Evolutionary conservation across 108 stramenopile species (phyloP).

Genomic region (Pseudonitzschia multiseries): DNA sequence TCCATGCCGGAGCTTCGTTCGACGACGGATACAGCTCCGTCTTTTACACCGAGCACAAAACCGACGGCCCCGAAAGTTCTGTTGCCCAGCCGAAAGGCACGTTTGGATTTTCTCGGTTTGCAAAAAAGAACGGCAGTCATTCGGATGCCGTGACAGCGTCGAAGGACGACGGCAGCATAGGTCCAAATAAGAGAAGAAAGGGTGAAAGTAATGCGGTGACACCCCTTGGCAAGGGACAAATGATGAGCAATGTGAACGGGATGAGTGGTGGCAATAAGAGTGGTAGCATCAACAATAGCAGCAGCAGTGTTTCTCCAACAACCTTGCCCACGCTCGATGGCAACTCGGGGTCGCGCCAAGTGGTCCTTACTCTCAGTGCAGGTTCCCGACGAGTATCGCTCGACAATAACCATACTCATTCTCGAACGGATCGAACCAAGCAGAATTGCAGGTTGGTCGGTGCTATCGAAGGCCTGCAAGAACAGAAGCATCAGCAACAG

Average conservation of each 20-base stretch:
- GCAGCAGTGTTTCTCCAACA: no score
- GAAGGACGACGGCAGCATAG: background rate
- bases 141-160: background rate
- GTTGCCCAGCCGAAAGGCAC: background rate
- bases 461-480: no score
- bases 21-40: background rate
- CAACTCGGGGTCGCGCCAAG: background rate
- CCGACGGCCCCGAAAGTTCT: background rate
- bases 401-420: background rate
- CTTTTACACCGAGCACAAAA: background rate
- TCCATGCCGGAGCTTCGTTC: background rate
- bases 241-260: no score
- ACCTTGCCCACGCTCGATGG: no score
- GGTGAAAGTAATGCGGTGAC: background rate
- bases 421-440: no score
- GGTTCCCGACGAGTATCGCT: background rate
- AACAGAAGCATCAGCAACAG: no score
- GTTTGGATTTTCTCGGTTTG: background rate
- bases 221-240: background rate
- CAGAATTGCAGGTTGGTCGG: no score
- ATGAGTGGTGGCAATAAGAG: no score
- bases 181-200: background rate
- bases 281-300: no score
- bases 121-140: background rate
- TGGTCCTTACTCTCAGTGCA: background rate